Conservation (phyloP, 2,329 filamentous ascomycete genomes). For the Diaporthe sp. region DNA sequence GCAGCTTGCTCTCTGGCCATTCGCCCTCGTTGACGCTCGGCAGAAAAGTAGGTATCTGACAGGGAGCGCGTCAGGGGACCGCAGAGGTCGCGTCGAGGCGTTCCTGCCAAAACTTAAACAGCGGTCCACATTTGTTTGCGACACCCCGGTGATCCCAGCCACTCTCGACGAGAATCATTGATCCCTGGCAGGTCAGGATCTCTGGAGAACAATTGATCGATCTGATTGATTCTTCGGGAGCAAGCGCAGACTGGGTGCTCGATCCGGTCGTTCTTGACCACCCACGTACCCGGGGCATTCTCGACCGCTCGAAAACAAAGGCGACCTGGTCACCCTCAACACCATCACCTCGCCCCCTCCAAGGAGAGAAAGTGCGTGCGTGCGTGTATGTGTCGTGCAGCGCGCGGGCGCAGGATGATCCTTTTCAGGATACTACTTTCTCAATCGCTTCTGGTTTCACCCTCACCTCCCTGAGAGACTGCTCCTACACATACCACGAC, state of each 20-base stretch:
- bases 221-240: neutral
- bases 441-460: conserved; percentile 35
- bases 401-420: conserved; percentile 38
- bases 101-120: conserved; percentile 21
- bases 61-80: conserved; percentile 29
- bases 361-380: conserved; percentile 1
- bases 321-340: conserved; percentile 14
- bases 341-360: neutral
- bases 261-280: conserved; percentile 30
- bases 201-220: conserved; percentile 22
- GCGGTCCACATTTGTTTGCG: conserved; percentile 33
- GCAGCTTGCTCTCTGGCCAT: neutral
- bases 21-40: conserved; percentile 26
- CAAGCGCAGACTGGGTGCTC: conserved; percentile 22
- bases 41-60: conserved; percentile 12
- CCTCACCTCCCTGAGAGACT: conserved; percentile 31
- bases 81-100: conserved; percentile 32
- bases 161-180: conserved; percentile 28
- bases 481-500: conserved; percentile 14
- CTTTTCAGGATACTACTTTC: conserved; percentile 35
- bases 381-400: conserved; percentile 34
- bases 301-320: conserved; percentile 31
- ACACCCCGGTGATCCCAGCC: conserved; percentile 28
- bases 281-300: conserved; percentile 7
- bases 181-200: conserved; percentile 33